Base-by-base conservation (phyloP, 768 basidiomycete species). In the Fomitopsis serialis region DNA sequence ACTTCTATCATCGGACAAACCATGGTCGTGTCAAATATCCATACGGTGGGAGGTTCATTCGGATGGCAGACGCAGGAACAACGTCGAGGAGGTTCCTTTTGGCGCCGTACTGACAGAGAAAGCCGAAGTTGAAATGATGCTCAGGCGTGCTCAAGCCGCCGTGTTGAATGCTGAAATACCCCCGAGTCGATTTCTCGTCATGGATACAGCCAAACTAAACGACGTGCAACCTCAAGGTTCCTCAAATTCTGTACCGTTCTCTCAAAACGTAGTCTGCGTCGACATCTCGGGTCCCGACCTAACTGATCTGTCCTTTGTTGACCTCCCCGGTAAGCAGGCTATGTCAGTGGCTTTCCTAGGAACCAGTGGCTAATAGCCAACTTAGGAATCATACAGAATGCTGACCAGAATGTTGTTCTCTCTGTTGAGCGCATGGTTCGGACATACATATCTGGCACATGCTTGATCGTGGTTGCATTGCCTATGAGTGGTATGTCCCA, bases 61-160 rank as follows among this genome's bases (percentile, higher is more conserved):
- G 0, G 48, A 62, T 1, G 77, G 74, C 15, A 29, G 42, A 0
- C 48, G 57, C 1, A 57, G 67, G 13, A 57, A 55, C 21, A 61
- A 56, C 7, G 60, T 66, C 17, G 15, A 43, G 1, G 68, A 72
- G 42, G 48, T 66, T n/a, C n/a, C 56, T 0, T 86, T 85, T 57
- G 80, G 81, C 0, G 56, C 62, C 0, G 27, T 57, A 0, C 64
- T 84, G 22, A 69, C 66, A 1, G 64, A 81, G 36, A 77, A 71
- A 24, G 27, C 34, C 2, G 61, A 70, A 1, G 77, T 87, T 3
- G 84, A 85, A 52, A 57, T 77, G 3, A 74, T 72, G 64, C 72
- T 87, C 5, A 75, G 82, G 12, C 73, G 83, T 2, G 84, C 85
- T 0, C 85, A 87, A 57, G 73, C 77, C 0, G 83, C 82, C 0